Conservation (phyloP, 2,329 filamentous ascomycete genomes). For the Clarireedia sp. region DNA sequence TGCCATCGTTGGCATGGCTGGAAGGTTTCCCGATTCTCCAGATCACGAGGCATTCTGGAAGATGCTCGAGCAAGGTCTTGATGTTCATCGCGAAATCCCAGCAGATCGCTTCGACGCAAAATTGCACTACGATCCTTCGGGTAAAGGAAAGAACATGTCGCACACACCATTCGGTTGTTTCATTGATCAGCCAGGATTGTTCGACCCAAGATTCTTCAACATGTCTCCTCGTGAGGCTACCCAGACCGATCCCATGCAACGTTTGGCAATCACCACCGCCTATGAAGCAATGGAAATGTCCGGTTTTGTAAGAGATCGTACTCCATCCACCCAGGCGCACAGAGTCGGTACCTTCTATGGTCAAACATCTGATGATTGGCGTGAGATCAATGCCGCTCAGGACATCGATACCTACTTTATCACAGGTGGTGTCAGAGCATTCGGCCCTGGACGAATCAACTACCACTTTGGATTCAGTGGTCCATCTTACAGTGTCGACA, state of each 20-base stretch:
- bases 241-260: slow-evolving; percentile 73
- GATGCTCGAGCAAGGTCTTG: slow-evolving; percentile 63
- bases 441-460: slow-evolving; percentile 28
- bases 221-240: slow-evolving; percentile 74
- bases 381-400: slow-evolving; percentile 15
- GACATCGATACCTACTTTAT: slow-evolving; percentile 25
- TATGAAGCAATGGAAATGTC: slow-evolving; percentile 51
- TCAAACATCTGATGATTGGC: slow-evolving; percentile 16
- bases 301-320: slow-evolving; percentile 13
- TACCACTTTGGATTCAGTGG: slow-evolving; percentile 36
- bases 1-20: slow-evolving; percentile 76
- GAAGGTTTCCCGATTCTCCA: slow-evolving; percentile 66
- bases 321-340: slow-evolving; percentile 34
- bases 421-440: slow-evolving; percentile 22
- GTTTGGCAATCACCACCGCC: slow-evolving; percentile 65
- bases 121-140: slow-evolving; percentile 62
- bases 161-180: slow-evolving; percentile 69
- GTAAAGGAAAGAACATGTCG: slow-evolving; percentile 66
- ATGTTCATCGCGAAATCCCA: slow-evolving; percentile 53
- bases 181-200: slow-evolving; percentile 61
- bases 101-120: slow-evolving; percentile 61
- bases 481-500: slow-evolving; percentile 50
- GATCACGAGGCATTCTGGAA: slow-evolving; percentile 68
- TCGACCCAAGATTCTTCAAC: slow-evolving; percentile 75
- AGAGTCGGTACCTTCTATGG: slow-evolving; percentile 18